Percentiles rank a stretch among this genome's conserved stretches.
Evolutionary conservation across 2,329 filamentous ascomycete genomes (phyloP).

Genomic region (Zasmidium angulare): DNA sequence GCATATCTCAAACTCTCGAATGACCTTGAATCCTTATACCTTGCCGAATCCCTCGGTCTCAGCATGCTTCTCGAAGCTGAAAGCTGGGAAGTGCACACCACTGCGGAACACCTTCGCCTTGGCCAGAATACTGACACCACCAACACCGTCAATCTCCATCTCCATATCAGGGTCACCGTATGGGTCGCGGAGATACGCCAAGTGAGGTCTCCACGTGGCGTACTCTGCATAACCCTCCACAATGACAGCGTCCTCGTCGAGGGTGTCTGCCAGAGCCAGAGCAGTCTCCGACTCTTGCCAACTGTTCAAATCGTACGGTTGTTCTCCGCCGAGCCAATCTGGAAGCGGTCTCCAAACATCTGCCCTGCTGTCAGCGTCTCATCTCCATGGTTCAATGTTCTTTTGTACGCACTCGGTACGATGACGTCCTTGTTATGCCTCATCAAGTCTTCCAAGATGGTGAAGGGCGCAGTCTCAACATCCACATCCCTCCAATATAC

Average conservation of each 20-base stretch:
- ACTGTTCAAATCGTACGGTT: constrained; percentile 96
- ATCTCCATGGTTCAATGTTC: neutral
- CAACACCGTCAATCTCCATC: constrained; percentile 98
- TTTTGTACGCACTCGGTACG: constrained; percentile 81
- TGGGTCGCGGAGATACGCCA: constrained; percentile 93
- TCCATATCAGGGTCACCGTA: constrained; percentile 99
- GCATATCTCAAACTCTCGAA: neutral
- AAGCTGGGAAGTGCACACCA: constrained; percentile 95
- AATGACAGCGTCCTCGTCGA: constrained; percentile 97
- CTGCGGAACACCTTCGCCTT: constrained; percentile 94
- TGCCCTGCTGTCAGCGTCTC: constrained; percentile 44
- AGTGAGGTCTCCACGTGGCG: constrained; percentile 94
- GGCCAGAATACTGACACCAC: constrained; percentile 93
- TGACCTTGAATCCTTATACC: constrained; percentile 50
- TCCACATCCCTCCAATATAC: constrained; percentile 99
- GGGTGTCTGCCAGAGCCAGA: constrained; percentile 84
- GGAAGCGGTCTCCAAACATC: constrained; percentile 97
- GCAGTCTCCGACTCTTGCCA: constrained; percentile 99
- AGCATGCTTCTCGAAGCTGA: constrained; percentile 97
- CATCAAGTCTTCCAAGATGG: constrained; percentile 97
- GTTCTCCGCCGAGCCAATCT: constrained; percentile 97
- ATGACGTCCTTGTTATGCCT: constrained; percentile 98
- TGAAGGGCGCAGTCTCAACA: constrained; percentile 94
- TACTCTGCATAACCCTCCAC: constrained; percentile 99
- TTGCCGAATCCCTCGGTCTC: constrained; percentile 99